A percentile compares a stretch with the other conserved stretches of the same genome.
These are phyloP conservation scores for Chloris gayana DNA, from an alignment of 176 grass and related monocot genomes.

Conservation along the genomic window DNA sequence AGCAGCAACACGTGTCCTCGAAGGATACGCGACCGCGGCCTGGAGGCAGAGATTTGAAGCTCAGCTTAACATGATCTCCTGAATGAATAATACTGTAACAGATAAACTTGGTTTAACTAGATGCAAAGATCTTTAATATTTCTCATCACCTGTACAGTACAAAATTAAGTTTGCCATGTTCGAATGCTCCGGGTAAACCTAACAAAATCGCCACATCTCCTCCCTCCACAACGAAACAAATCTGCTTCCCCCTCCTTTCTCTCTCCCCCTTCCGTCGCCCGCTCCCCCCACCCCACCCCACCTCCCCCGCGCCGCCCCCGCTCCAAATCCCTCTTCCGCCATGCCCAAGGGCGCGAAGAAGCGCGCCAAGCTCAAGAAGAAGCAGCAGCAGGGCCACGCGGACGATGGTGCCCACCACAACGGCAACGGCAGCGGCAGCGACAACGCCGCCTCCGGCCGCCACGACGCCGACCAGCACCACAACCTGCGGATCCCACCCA, in stretches of 20 bases:
- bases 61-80: not conserved
- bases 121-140: not conserved
- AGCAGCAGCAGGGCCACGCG: slow-evolving; percentile 49
- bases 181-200: slow-evolving; percentile 33
- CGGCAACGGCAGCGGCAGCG: slow-evolving; percentile 19
- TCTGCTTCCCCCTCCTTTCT: not conserved
- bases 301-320: slow-evolving; percentile 27
- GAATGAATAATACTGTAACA: not conserved
- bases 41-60: not conserved
- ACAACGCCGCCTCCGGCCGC: slow-evolving; percentile 9
- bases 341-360: slow-evolving; percentile 73
- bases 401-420: slow-evolving; percentile 23
- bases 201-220: slow-evolving; percentile 35
- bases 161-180: too few species aligned
- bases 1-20: too few species aligned
- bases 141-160: not conserved
- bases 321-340: slow-evolving; percentile 29
- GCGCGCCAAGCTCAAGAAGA: slow-evolving; percentile 69
- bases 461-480: not conserved
- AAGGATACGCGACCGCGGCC: not conserved
- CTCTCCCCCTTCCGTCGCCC: not conserved
- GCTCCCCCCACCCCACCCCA: not conserved
- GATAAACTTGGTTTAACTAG: not conserved
- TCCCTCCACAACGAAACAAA: slow-evolving; percentile 41
- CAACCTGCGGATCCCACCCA: slow-evolving; percentile 41